Conservation (phyloP, 176 grass and related monocot genomes). For the Cenchrus fungigraminus region DNA sequence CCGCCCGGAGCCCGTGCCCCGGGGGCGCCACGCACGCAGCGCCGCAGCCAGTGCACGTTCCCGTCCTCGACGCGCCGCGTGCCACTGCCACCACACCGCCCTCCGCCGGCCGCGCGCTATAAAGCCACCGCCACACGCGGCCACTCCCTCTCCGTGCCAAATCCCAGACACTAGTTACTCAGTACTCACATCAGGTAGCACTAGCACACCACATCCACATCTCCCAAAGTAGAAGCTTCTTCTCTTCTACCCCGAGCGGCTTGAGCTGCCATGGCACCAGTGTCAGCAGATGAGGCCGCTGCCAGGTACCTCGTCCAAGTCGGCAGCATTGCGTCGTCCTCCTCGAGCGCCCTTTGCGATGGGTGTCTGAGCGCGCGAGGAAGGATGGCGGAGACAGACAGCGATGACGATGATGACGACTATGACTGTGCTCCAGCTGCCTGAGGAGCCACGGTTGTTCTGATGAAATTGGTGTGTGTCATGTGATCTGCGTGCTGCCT, state of each 20-base stretch:
- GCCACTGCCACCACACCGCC: constrained; percentile 46
- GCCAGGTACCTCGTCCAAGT: constrained; percentile 29
- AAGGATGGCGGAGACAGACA: constrained; percentile 48
- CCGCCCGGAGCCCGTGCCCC: neutral
- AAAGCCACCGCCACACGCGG: constrained; percentile 44
- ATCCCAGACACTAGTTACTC: neutral
- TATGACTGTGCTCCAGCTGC: constrained; percentile 74
- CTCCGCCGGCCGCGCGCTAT: constrained; percentile 46
- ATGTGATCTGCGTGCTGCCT: too few relatives aligned
- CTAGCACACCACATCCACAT: constrained; percentile 1
- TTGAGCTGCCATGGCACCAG: constrained; percentile 41
- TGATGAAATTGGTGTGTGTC: neutral
- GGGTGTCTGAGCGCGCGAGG: neutral
- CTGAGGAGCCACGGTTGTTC: constrained; percentile 16
- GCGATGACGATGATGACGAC: constrained; percentile 66
- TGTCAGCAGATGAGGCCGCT: neutral
- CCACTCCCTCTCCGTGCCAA: constrained; percentile 39
- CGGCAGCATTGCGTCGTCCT: constrained; percentile 50
- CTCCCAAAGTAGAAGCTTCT: neutral
- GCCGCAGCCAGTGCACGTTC: constrained; percentile 45
- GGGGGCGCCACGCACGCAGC: constrained; percentile 36
- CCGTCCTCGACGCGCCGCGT: constrained; percentile 38
- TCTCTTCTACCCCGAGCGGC: neutral
- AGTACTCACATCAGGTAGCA: constrained; percentile 5
- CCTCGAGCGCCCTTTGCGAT: constrained; percentile 13